These are phyloP conservation scores for Tetratostichococcus sp. DNA, from an alignment of 139 green algal species.

Conservation along the genomic window DNA sequence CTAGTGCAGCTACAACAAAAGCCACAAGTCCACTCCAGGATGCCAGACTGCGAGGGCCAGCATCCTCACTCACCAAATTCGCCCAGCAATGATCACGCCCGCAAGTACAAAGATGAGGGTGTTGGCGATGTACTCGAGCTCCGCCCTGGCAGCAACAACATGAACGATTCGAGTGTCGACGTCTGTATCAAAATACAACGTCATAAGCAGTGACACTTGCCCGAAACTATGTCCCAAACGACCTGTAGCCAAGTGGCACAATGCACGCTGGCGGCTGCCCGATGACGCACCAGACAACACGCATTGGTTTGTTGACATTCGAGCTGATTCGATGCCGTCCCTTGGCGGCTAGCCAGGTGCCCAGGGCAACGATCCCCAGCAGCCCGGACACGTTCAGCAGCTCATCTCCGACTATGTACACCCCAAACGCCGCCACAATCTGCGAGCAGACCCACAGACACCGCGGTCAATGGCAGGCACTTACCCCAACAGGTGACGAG, in stretches of 20 bases:
- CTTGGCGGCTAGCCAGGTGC: slow-evolving; percentile 37
- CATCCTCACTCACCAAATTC: slow-evolving; percentile 1
- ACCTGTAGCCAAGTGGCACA: too few species aligned
- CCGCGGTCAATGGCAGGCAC: too few species aligned
- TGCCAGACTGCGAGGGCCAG: too few species aligned
- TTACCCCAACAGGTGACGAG: too few species aligned
- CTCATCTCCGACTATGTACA: slow-evolving; percentile 54
- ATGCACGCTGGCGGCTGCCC: background rate
- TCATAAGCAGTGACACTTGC: too few species aligned
- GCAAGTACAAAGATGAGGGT: slow-evolving; percentile 69
- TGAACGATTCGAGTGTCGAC: too few species aligned
- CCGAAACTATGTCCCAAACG: too few species aligned
- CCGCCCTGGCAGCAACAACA: slow-evolving; percentile 32
- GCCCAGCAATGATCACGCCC: slow-evolving; percentile 49
- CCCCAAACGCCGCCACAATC: slow-evolving; percentile 32
- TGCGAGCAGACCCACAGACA: background rate
- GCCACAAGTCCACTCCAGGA: too few species aligned
- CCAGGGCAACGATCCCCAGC: slow-evolving; percentile 50
- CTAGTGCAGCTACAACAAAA: too few species aligned
- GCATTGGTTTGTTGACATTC: slow-evolving; percentile 32
- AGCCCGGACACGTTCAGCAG: slow-evolving; percentile 50
- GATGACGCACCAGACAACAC: slow-evolving; percentile 39
- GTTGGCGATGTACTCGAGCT: slow-evolving; percentile 60
- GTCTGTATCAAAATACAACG: too few species aligned
- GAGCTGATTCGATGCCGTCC: slow-evolving; percentile 39